Base-by-base conservation (phyloP, 2,329 filamentous ascomycete genomes). In the Monilinia laxa region DNA sequence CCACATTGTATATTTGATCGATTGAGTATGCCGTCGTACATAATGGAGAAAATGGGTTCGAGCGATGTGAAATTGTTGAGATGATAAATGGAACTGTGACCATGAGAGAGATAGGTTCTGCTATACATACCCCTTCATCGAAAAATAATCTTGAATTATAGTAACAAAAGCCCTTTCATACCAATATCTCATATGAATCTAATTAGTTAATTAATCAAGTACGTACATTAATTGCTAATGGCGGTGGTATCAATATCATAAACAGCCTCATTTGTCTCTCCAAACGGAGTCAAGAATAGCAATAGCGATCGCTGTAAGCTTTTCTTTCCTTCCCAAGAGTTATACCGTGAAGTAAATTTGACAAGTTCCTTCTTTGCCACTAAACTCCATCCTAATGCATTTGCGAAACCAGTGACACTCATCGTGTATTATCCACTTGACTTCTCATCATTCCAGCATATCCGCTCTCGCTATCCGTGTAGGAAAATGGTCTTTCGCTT, bases 391-490 rank as follows among this genome's bases (percentile, higher is more conserved):
- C 12, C 49, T 16, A 25, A 45, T 42, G 4, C 18, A 42, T 55
- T 11, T 35, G 23, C 28, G 16, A n/a, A 55, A 63, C 11, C 10
- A 51, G 47, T 14, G 10, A 5, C 25, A 5, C 16, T 63, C 60
- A 53, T 40, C 49, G 49, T 14, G 31, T 49, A 14, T 47, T 53
- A 11, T 45, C 47, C 40, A 56, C 38, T 28, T 66, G 40, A 1
- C n/a, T 47, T 12, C 49, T 54, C 64, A 62, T 66, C 52, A 45
- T 53, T 23, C 62, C 52, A 16, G 58, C 65, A 66, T 66, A 66
- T n/a, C 65, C 65, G 31, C 47, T 55, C 51, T 66, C 65, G 25
- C 65, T 66, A 14, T 66, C 58, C 2, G 65, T 64, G 40, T 64
- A 66, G 1, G 65, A 66, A 31, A 66, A 66, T 0, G 65, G 65